Percentiles rank a stretch among this genome's conserved stretches.
phyloP scores from a whole-genome alignment of 257 asterid genomes.

The Haberlea rhodopensis region DNA sequence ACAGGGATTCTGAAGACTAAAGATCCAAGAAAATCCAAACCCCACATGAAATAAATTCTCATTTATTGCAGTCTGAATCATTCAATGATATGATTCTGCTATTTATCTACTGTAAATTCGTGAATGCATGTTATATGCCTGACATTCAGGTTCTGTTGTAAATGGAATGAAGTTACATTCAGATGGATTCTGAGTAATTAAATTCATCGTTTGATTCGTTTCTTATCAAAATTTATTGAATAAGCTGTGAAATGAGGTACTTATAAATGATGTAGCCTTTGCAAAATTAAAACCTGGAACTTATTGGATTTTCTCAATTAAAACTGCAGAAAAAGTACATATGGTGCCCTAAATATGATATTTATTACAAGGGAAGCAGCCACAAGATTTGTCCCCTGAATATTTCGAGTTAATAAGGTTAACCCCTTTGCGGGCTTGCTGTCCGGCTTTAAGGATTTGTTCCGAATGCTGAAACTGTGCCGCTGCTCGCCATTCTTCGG shows the following conservation, averaged over 20 bases:
- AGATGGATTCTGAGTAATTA: not conserved
- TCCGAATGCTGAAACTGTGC: slow-evolving; percentile 81
- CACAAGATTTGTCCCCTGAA: slow-evolving; percentile 53
- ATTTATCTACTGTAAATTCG: not conserved
- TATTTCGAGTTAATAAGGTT: slow-evolving; percentile 41
- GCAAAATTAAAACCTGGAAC: not conserved
- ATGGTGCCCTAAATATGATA: slow-evolving; percentile 30
- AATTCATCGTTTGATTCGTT: not conserved
- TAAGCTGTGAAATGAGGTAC: no score
- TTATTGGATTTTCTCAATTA: not conserved
- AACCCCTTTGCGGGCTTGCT: slow-evolving; percentile 43
- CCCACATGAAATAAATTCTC: not conserved
- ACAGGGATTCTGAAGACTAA: not conserved
- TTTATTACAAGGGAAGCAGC: slow-evolving; percentile 79
- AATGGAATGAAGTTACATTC: not conserved
- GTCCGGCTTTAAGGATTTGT: slow-evolving; percentile 55
- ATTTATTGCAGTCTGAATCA: not conserved
- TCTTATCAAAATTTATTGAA: no score
- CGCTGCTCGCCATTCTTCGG: slow-evolving; percentile 80
- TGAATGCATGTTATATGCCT: not conserved
- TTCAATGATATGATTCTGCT: not conserved
- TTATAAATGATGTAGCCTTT: not conserved
- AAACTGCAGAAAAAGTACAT: not conserved
- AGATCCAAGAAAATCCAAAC: not conserved
- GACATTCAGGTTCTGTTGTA: not conserved